These are phyloP conservation scores for Thielaviopsis ethacetica DNA, from an alignment of 2,329 filamentous ascomycete genomes.

Conservation along the genomic window DNA sequence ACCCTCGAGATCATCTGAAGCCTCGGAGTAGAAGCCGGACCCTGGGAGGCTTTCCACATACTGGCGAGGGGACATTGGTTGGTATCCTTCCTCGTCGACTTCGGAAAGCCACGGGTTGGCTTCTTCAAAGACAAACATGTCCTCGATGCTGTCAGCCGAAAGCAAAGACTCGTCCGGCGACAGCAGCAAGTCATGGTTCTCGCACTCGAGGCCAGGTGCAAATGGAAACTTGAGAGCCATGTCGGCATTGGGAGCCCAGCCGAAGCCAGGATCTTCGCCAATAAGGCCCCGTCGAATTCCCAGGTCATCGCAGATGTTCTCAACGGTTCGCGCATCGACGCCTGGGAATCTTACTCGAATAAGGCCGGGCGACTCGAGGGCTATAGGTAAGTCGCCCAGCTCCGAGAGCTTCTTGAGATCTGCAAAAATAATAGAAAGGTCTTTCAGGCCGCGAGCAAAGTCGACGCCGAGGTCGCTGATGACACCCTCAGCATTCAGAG, in stretches of 20 bases:
- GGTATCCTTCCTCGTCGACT: conserved; percentile 29
- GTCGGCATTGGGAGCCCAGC: conserved; percentile 46
- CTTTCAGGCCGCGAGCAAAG: conserved; percentile 73
- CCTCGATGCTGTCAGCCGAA: conserved; percentile 27
- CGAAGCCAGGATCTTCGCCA: conserved; percentile 60
- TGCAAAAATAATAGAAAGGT: conserved; percentile 60
- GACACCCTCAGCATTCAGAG: conserved; percentile 67
- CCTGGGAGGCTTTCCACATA: conserved; percentile 18
- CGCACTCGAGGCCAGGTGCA: conserved; percentile 38
- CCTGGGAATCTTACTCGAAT: conserved; percentile 81
- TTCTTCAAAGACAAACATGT: conserved; percentile 24
- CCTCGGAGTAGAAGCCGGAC: conserved; percentile 29
- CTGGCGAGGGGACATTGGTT: conserved; percentile 28
- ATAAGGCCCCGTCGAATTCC: conserved; percentile 69
- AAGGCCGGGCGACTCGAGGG: conserved; percentile 48
- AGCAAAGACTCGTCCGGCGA: conserved; percentile 33
- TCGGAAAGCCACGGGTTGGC: conserved; percentile 32
- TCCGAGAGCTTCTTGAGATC: conserved; percentile 64
- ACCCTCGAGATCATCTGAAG: conserved; percentile 39
- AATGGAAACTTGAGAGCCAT: conserved; percentile 77
- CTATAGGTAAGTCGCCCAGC: conserved; percentile 71
- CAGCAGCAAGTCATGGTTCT: conserved; percentile 19
- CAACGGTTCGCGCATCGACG: conserved; percentile 68
- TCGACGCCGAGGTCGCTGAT: conserved; percentile 74
- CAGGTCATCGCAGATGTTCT: conserved; percentile 70